A percentile compares a stretch with the other conserved stretches of the same genome.
Evolutionary conservation across 1,284 basidiomycete genomes (phyloP).

Genomic region (Moesziomyces sp.): DNA sequence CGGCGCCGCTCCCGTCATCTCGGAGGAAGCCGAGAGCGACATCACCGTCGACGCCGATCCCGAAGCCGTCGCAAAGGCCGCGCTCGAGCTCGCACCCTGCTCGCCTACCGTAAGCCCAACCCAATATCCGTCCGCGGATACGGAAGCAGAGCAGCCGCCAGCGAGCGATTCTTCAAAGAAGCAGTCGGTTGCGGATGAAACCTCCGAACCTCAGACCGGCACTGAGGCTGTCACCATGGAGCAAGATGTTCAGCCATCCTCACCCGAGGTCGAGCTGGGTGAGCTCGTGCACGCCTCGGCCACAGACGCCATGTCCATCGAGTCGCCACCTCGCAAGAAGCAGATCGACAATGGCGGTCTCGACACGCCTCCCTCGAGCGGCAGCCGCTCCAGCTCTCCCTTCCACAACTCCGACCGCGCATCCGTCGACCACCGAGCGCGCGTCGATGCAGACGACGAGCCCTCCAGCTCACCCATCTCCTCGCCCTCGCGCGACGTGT

Average conservation of each 20-base stretch:
- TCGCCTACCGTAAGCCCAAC: neutral
- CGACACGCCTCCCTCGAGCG: slow-evolving; percentile 49
- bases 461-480: slow-evolving; percentile 49
- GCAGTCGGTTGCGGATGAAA: neutral
- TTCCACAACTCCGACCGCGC: slow-evolving; percentile 26
- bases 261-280: neutral
- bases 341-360: slow-evolving; percentile 34
- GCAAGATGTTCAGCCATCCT: neutral
- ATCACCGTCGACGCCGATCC: slow-evolving; percentile 8
- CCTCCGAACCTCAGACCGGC: neutral
- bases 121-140: too few species aligned
- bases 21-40: slow-evolving; percentile 24
- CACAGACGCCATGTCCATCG: slow-evolving; percentile 13
- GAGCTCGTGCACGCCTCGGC: slow-evolving; percentile 8
- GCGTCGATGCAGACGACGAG: slow-evolving; percentile 22
- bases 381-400: slow-evolving; percentile 43
- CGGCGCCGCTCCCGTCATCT: slow-evolving; percentile 19
- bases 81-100: slow-evolving; percentile 12
- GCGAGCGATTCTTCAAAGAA: neutral
- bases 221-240: neutral
- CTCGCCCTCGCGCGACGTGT: slow-evolving; percentile 45
- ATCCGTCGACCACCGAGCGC: slow-evolving; percentile 18
- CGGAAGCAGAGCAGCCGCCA: neutral
- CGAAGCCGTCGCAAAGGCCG: slow-evolving; percentile 22
- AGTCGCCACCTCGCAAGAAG: slow-evolving; percentile 45